These are phyloP conservation scores for Craspedostauros australis DNA, from an alignment of 108 stramenopile genomes.

Conservation along the genomic window DNA sequence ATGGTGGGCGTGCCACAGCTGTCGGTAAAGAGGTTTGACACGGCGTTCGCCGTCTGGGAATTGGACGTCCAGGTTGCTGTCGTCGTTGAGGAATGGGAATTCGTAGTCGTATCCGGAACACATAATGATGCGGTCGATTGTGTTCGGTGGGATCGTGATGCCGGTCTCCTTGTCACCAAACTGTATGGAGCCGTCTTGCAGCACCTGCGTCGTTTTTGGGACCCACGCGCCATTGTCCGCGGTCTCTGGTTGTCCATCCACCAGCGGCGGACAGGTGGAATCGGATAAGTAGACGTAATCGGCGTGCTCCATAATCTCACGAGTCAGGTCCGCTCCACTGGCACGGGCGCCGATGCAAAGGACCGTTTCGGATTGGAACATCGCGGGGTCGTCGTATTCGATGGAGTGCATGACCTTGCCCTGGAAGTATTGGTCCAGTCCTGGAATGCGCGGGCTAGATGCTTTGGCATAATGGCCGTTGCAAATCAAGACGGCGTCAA, in stretches of 20 bases:
- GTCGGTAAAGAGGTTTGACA: constrained; percentile 69
- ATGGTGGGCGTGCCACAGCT: constrained; percentile 78
- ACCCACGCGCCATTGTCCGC: constrained; percentile 55
- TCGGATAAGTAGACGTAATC: constrained; percentile 73
- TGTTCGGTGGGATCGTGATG: constrained; percentile 10
- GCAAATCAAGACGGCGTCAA: constrained; percentile 84
- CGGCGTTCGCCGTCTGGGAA: constrained; percentile 48
- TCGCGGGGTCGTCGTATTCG: constrained; percentile 73
- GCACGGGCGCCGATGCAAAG: constrained; percentile 87
- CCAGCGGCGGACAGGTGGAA: constrained; percentile 32
- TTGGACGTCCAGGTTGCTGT: constrained; percentile 22
- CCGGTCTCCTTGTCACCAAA: constrained; percentile 31
- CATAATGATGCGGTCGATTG: constrained; percentile 71
- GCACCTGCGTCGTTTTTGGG: constrained; percentile 50
- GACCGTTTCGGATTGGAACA: constrained; percentile 56
- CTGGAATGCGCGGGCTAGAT: constrained; percentile 45
- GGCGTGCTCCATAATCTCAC: constrained; percentile 70
- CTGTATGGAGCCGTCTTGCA: constrained; percentile 35
- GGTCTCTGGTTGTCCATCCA: constrained; percentile 15
- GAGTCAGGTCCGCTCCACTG: constrained; percentile 83
- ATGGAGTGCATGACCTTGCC: constrained; percentile 65
- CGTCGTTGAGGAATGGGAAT: constrained; percentile 72
- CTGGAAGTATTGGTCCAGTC: constrained; percentile 54
- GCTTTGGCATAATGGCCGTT: constrained; percentile 88
- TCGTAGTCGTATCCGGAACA: constrained; percentile 87